phyloP scores from a whole-genome alignment of 75 land plant genomes.

The Isoetes taiwanensis region DNA sequence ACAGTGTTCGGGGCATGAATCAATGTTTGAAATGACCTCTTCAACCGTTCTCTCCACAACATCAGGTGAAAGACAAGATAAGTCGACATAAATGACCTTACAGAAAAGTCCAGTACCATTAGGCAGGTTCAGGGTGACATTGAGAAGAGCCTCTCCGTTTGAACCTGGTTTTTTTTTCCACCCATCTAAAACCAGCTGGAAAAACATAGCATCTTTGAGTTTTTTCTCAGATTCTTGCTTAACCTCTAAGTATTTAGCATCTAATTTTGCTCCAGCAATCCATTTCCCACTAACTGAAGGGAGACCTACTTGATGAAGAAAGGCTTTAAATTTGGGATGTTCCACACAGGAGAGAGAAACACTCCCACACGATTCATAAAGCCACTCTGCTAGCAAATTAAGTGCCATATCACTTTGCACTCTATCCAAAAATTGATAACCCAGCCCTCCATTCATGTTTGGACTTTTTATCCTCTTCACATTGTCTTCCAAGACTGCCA shows the following conservation, averaged over 20 bases:
- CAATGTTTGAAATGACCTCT: slow-evolving; percentile 35
- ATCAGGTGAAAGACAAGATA: slow-evolving; percentile 28
- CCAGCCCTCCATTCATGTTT: slow-evolving; percentile 12
- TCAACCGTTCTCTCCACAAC: slow-evolving; percentile 52
- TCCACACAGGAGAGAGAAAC: slow-evolving; percentile 64
- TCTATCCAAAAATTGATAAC: slow-evolving; percentile 29
- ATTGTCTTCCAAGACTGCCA: slow-evolving; percentile 74
- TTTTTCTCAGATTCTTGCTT: slow-evolving; percentile 44
- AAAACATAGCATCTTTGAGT: slow-evolving; percentile 64
- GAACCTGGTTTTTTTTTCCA: slow-evolving; percentile 30
- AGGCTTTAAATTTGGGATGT: slow-evolving; percentile 71
- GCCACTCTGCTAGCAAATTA: slow-evolving; percentile 73
- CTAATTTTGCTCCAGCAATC: slow-evolving; percentile 39
- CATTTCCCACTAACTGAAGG: slow-evolving; percentile 41
- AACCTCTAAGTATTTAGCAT: slow-evolving; percentile 59
- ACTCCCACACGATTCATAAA: slow-evolving; percentile 72
- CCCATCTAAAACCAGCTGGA: slow-evolving; percentile 70
- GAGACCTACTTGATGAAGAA: slow-evolving; percentile 62
- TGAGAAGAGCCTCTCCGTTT: slow-evolving; percentile 29
- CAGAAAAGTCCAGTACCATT: slow-evolving; percentile 69
- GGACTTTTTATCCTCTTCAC: slow-evolving; percentile 80
- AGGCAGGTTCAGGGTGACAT: slow-evolving; percentile 58
- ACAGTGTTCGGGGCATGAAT: slow-evolving; percentile 38
- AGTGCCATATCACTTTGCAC: slow-evolving; percentile 46
- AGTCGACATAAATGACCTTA: slow-evolving; percentile 26